Conservation (phyloP, 352 stramenopile genomes). For the Discostella stelligera region DNA sequence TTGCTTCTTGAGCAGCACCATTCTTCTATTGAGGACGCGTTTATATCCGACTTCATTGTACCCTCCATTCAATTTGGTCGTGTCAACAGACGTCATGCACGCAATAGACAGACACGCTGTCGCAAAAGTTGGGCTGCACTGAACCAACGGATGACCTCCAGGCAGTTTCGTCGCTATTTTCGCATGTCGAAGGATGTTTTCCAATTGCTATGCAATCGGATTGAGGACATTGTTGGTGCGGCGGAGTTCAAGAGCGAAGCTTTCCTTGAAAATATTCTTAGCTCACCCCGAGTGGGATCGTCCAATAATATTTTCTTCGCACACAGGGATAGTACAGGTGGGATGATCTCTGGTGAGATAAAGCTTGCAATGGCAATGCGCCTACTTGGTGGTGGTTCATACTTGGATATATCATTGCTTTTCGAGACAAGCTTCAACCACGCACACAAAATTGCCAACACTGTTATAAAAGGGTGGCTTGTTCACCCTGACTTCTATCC, state of each 20-base stretch:
- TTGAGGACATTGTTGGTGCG: conserved; percentile 33
- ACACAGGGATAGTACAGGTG: conserved; percentile 8
- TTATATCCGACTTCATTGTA: no score
- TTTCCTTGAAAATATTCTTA: conserved; percentile 19
- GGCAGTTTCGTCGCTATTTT: conserved; percentile 38
- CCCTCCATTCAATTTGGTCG: no score
- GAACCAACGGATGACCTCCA: conserved; percentile 10
- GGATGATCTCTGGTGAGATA: conserved; percentile 37
- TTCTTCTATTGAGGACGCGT: no score
- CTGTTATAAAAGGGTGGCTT: conserved; percentile 31
- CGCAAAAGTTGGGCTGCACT: no score
- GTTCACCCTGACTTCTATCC: conserved; percentile 12
- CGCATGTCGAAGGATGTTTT: conserved; percentile 36
- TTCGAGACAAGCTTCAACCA: conserved; percentile 16
- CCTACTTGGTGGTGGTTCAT: conserved; percentile 33
- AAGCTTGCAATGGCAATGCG: conserved; percentile 35
- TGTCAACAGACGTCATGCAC: no score
- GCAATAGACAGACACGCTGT: no score
- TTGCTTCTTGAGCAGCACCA: no score
- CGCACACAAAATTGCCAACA: conserved; percentile 19
- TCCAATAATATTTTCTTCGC: conserved; percentile 1
- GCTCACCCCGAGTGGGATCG: no score
- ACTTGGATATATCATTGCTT: conserved; percentile 8
- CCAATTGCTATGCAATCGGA: conserved; percentile 26
- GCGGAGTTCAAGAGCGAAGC: conserved; percentile 40